Percentiles rank a stretch among this genome's conserved stretches.
Evolutionary conservation across 108 stramenopile species (phyloP).

Genomic region (Chaetoceros tenuissimus): DNA sequence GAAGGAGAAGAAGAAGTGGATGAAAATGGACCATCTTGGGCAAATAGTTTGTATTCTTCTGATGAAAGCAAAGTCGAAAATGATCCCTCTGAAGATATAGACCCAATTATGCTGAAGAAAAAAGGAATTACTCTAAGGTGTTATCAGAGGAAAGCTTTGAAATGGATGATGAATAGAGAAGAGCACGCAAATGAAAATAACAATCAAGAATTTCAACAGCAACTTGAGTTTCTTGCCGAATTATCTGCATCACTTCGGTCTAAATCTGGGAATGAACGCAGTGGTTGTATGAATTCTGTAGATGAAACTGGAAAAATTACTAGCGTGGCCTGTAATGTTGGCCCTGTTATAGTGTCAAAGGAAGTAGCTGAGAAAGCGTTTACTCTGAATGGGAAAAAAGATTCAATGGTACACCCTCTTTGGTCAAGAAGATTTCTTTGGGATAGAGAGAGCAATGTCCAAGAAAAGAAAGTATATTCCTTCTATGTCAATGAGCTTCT

Average conservation of each 20-base stretch:
- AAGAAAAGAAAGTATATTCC: slow-evolving; percentile 22
- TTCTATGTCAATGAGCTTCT: slow-evolving; percentile 78
- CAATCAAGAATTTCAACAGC: slow-evolving; percentile 13
- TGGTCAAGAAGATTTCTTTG: slow-evolving; percentile 66
- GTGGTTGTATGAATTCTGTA: background rate
- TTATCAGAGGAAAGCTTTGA: slow-evolving; percentile 66
- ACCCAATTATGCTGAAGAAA: background rate
- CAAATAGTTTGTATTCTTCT: background rate
- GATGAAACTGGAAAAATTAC: background rate
- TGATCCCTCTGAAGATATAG: background rate
- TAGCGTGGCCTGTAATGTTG: slow-evolving; percentile 68
- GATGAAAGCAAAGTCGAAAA: slow-evolving; percentile 14
- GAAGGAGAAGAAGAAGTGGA: slow-evolving; percentile 16
- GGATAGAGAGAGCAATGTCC: slow-evolving; percentile 16
- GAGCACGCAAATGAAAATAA: slow-evolving; percentile 4
- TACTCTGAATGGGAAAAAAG: slow-evolving; percentile 6
- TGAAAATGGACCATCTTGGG: background rate
- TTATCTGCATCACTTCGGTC: slow-evolving; percentile 13
- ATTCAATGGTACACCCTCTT: slow-evolving; percentile 45
- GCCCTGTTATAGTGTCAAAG: slow-evolving; percentile 52
- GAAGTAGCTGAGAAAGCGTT: slow-evolving; percentile 8
- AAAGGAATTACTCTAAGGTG: slow-evolving; percentile 30
- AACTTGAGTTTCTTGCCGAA: slow-evolving; percentile 24
- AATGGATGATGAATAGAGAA: slow-evolving; percentile 78
- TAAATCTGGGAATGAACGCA: background rate